These are phyloP conservation scores for Suillus sp. DNA, from an alignment of 768 basidiomycete genomes.

Conservation along the genomic window DNA sequence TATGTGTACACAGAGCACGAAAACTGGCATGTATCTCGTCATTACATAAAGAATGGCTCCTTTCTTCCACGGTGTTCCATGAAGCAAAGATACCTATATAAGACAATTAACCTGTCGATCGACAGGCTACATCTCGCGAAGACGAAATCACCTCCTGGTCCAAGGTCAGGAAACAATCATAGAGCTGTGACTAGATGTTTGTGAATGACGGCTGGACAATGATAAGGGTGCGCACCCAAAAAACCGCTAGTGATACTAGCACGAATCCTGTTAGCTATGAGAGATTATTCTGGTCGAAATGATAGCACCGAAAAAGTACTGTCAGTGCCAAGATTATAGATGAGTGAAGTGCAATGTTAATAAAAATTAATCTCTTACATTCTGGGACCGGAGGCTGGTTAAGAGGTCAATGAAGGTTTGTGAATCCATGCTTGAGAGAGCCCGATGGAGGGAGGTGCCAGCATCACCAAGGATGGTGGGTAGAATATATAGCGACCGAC, in stretches of 20 bases:
- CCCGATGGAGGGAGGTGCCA: not conserved
- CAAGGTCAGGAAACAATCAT: constrained; percentile 7
- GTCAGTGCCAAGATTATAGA: not conserved
- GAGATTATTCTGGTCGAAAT: not conserved
- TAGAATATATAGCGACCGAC: not conserved
- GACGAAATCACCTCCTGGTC: constrained; percentile 2
- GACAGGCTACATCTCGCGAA: not conserved
- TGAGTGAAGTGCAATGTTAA: not conserved
- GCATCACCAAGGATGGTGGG: not conserved
- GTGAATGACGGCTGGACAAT: not conserved
- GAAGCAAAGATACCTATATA: not conserved
- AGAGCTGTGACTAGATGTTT: not conserved
- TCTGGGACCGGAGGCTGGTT: not conserved
- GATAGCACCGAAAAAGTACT: constrained; percentile 6
- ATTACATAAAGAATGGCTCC: not conserved
- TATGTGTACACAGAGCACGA: not conserved
- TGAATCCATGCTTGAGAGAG: constrained; percentile 2
- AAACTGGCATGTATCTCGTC: not conserved
- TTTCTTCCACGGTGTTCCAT: not conserved
- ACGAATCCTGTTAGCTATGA: not conserved
- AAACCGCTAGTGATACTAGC: not conserved
- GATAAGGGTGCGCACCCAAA: not conserved
- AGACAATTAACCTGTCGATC: not conserved
- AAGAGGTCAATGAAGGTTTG: not conserved
- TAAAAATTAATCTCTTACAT: not conserved